Conservation (phyloP, 2,329 filamentous ascomycete genomes). For the Penicillium sp. region DNA sequence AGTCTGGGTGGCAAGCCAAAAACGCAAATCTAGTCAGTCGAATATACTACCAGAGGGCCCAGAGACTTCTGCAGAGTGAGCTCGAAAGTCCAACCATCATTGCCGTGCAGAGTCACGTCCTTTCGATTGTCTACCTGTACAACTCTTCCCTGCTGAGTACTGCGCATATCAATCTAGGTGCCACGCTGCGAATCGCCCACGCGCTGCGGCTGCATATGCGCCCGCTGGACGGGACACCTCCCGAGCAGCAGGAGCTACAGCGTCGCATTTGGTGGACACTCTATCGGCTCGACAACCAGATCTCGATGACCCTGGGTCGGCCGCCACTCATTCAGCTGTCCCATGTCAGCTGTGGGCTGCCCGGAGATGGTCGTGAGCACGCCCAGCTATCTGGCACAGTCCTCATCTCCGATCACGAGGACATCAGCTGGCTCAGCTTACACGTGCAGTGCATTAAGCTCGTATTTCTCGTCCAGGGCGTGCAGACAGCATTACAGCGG, state of each 20-base stretch:
- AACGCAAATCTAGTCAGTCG: slow-evolving; percentile 38
- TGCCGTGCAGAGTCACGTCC: slow-evolving; percentile 50
- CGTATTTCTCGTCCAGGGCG: neutral
- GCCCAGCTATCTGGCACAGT: neutral
- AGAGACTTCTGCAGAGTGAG: slow-evolving; percentile 45
- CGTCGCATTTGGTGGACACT: slow-evolving; percentile 54
- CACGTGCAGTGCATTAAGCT: neutral
- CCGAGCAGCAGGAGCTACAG: slow-evolving; percentile 42
- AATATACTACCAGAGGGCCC: slow-evolving; percentile 49
- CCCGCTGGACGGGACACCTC: slow-evolving; percentile 20
- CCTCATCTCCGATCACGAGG: neutral
- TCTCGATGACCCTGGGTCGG: slow-evolving; percentile 38
- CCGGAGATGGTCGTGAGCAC: neutral
- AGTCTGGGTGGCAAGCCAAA: neutral
- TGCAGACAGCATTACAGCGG: neutral
- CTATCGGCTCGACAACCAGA: slow-evolving; percentile 49
- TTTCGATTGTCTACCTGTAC: slow-evolving; percentile 16
- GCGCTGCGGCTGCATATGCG: neutral
- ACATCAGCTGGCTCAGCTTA: neutral
- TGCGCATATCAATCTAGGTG: neutral
- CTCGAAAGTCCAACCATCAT: slow-evolving; percentile 49
- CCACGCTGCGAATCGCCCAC: neutral
- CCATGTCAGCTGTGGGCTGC: neutral
- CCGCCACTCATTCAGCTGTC: neutral
- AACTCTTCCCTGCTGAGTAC: neutral